Conservation (phyloP, 202 grass and related monocot genomes). For the Thinopyrum obtusiflorum region DNA sequence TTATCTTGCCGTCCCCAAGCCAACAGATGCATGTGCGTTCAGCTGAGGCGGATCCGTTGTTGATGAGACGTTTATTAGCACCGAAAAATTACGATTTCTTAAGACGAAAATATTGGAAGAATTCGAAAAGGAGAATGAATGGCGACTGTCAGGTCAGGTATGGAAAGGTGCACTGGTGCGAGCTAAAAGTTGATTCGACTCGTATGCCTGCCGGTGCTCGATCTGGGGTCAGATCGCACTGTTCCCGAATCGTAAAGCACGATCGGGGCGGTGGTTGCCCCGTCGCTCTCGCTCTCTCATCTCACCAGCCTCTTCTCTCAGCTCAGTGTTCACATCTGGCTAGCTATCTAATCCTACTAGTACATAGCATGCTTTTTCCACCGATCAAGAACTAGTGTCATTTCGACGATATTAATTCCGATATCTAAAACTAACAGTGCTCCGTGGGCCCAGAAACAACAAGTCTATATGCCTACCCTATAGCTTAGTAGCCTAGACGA, state of each 20-base stretch:
- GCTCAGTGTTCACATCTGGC: not conserved
- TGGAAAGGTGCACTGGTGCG: not conserved
- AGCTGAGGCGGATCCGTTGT: not conserved
- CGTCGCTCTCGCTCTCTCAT: conserved; percentile 11
- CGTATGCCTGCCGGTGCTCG: conserved; percentile 3
- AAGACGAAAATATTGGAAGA: not conserved
- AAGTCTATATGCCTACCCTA: conserved; percentile 5
- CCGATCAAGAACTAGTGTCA: conserved; percentile 4
- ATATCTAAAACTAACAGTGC: conserved; percentile 2
- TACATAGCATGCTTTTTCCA: not conserved
- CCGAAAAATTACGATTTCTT: not conserved
- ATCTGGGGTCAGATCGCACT: not conserved
- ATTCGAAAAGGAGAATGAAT: not conserved
- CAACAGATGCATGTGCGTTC: not conserved
- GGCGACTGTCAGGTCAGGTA: not conserved
- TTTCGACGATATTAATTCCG: not conserved
- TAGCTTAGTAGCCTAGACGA: not conserved
- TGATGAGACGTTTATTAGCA: not conserved
- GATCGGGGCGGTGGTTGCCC: conserved; percentile 27
- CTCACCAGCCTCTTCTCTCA: not conserved
- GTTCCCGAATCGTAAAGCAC: not conserved
- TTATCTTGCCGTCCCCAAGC: not conserved
- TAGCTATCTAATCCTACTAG: too few relatives aligned
- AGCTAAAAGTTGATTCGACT: not conserved
- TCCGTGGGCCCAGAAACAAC: not conserved